Evolutionary conservation across 176 grass and related monocot species (phyloP).

Genomic region (Microstegium vimineum): DNA sequence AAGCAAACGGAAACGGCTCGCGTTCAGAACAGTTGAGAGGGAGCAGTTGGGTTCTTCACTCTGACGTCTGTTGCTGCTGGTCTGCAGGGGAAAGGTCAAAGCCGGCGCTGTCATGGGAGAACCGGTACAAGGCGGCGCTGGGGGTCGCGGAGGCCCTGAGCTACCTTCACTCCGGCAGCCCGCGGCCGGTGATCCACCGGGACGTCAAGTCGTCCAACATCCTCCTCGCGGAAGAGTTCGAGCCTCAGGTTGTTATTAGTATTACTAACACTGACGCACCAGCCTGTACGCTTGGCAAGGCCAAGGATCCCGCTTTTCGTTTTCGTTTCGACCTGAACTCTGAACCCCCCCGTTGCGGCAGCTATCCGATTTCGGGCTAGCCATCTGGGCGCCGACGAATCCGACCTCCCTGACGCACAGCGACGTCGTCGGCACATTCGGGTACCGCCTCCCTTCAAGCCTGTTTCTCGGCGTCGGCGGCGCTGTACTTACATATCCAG

Average conservation of each 20-base stretch:
- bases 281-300: background rate
- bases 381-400: slow-evolving; percentile 71
- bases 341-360: slow-evolving; percentile 24
- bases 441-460: slow-evolving; percentile 31
- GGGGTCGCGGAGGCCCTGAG: slow-evolving; percentile 70
- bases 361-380: slow-evolving; percentile 97
- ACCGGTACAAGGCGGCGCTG: slow-evolving; percentile 58
- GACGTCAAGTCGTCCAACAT: slow-evolving; percentile 99
- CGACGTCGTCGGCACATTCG: slow-evolving; percentile 92
- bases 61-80: background rate
- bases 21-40: slow-evolving; percentile 20
- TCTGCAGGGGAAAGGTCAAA: slow-evolving; percentile 52
- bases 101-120: slow-evolving; percentile 56
- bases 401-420: slow-evolving; percentile 48
- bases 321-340: background rate
- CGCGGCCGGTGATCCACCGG: slow-evolving; percentile 79
- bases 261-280: background rate
- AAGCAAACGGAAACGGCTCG: background rate
- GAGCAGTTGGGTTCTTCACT: slow-evolving; percentile 12
- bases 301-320: too few relatives aligned
- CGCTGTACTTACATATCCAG: background rate
- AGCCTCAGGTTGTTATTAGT: slow-evolving; percentile 68
- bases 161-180: slow-evolving; percentile 66
- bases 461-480: background rate
- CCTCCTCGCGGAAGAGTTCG: slow-evolving; percentile 63